A percentile compares a stretch with the other conserved stretches of the same genome.
phyloP scores from a whole-genome alignment of 1,284 basidiomycete species.

The Sphagnurus paluster region DNA sequence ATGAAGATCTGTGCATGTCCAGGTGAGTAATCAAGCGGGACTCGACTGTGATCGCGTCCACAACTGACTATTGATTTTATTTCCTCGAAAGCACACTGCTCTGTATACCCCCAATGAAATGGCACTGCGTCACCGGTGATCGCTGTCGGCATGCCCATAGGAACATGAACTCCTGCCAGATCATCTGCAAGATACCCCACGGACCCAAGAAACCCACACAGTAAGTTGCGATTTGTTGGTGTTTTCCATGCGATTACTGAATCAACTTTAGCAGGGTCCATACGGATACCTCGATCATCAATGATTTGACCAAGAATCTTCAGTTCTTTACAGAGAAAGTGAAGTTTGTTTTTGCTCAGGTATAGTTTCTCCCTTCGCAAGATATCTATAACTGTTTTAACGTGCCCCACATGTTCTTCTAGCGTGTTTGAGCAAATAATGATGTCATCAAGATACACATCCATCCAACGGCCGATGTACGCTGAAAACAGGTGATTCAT shows the following conservation, averaged over 20 bases:
- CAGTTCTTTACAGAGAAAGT: constrained; percentile 1
- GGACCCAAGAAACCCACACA: not conserved
- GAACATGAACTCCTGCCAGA: not conserved
- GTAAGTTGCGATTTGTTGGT: not conserved
- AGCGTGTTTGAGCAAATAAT: constrained; percentile 33
- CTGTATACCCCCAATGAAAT: constrained; percentile 30
- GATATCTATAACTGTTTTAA: constrained; percentile 28
- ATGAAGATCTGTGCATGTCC: constrained; percentile 24
- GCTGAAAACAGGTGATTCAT: constrained; percentile 30
- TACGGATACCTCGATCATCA: constrained; percentile 22
- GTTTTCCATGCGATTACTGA: not conserved
- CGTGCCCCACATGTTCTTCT: constrained; percentile 32
- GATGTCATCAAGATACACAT: constrained; percentile 33
- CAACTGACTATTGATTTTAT: constrained; percentile 26
- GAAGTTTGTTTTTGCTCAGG: constrained; percentile 20
- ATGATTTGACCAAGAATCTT: constrained; percentile 33
- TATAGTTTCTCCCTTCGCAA: constrained; percentile 13
- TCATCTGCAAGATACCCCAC: not conserved
- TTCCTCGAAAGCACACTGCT: constrained; percentile 36
- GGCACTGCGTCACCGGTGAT: constrained; percentile 10
- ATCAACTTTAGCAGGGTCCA: not conserved
- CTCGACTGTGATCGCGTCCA: constrained; percentile 21
- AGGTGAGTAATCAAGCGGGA: constrained; percentile 25
- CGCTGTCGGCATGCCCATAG: not conserved
- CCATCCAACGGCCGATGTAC: constrained; percentile 24